A percentile compares a stretch with the other conserved stretches of the same genome.
Conservation (phyloP, 805 yeast species). For the Cyberlindnera mrakii region DNA sequence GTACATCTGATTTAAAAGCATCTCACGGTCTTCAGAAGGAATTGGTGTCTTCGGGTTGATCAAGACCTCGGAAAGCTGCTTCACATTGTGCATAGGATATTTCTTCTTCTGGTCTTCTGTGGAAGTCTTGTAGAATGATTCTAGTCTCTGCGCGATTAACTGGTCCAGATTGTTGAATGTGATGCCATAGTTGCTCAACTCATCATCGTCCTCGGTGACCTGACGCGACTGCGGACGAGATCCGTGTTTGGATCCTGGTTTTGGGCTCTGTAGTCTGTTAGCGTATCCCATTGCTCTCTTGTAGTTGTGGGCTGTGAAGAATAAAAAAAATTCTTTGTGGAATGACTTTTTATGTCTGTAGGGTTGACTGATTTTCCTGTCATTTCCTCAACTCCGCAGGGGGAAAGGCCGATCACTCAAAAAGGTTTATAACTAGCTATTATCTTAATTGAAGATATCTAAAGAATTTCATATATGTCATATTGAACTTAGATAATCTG, state of each 20-base stretch:
- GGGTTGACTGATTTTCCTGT: no score
- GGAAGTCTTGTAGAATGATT: conserved; percentile 8
- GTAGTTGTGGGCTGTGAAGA: no score
- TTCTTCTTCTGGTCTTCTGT: conserved; percentile 12
- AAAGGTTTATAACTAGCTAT: no score
- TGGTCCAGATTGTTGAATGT: conserved; percentile 23
- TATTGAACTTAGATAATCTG: no score
- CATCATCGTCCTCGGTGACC: conserved; percentile 14
- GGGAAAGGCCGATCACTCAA: no score
- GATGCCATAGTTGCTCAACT: conserved; percentile 18
- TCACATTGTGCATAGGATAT: conserved; percentile 19
- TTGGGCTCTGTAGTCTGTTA: conserved; percentile 10
- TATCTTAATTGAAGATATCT: no score
- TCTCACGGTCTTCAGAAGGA: conserved; percentile 19
- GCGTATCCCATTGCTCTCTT: conserved; percentile 4
- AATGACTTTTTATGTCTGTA: no score
- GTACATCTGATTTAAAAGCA: conserved; percentile 21
- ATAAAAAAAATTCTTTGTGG: no score
- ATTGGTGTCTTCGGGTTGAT: conserved; percentile 17
- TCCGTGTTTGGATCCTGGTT: conserved; percentile 2
- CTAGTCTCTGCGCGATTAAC: conserved; percentile 18
- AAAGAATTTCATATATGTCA: no score
- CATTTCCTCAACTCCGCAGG: no score
- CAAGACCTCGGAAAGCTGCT: conserved; percentile 16
- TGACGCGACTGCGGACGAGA: conserved; percentile 11